Percentiles rank a stretch among this genome's conserved stretches.
Evolutionary conservation across 2,329 filamentous ascomycete species (phyloP).

Genomic region (Fusarium dimerum): DNA sequence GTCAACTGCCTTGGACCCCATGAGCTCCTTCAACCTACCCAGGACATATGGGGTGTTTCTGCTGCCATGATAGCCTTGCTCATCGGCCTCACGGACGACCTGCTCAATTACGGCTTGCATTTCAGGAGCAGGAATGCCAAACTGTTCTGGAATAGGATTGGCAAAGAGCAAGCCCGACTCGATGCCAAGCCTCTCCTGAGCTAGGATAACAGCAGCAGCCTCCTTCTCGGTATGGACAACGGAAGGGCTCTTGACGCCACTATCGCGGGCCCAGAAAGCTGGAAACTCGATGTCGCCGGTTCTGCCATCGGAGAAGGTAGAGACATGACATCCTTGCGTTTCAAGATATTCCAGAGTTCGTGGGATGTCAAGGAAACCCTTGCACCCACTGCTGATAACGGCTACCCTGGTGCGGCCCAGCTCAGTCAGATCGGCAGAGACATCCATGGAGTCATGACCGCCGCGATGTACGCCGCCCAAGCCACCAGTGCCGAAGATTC

Average conservation of each 20-base stretch:
- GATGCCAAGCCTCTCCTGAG: constrained; percentile 71
- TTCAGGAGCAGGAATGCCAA: constrained; percentile 68
- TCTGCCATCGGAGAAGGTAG: constrained; percentile 85
- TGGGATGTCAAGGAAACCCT: constrained; percentile 92
- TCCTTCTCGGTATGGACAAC: constrained; percentile 75
- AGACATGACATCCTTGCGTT: constrained; percentile 76
- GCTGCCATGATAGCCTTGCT: constrained; percentile 68
- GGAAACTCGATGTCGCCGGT: constrained; percentile 78
- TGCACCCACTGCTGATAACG: constrained; percentile 88
- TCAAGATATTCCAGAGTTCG: constrained; percentile 79
- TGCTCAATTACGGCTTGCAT: constrained; percentile 70
- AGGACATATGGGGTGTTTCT: constrained; percentile 86
- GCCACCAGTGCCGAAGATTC: constrained; percentile 91
- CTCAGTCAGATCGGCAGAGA: constrained; percentile 94
- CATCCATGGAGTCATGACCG: constrained; percentile 83
- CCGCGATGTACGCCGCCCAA: constrained; percentile 93
- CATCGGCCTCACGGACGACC: constrained; percentile 65
- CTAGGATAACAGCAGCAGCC: constrained; percentile 85
- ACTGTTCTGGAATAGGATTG: constrained; percentile 77
- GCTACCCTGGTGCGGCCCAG: constrained; percentile 86
- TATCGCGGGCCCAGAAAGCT: constrained; percentile 89
- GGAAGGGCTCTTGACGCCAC: constrained; percentile 76
- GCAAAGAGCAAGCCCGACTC: constrained; percentile 83
- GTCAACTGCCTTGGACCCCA: constrained; percentile 66
- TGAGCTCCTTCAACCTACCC: constrained; percentile 76